Conservation (phyloP, 768 basidiomycete species). For the Boletales sp. region DNA sequence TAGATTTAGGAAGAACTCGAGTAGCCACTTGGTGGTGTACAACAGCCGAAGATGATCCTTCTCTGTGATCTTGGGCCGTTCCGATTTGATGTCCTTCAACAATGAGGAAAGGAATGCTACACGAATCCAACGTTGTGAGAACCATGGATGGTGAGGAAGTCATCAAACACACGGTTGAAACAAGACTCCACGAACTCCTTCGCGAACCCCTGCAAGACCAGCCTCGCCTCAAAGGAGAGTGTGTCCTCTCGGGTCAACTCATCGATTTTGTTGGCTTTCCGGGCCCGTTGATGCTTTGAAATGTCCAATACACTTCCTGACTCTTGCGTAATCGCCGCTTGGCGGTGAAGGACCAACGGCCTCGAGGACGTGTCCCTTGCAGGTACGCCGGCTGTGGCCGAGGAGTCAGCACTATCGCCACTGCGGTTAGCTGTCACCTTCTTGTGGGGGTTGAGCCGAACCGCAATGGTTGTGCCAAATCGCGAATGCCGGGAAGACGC, state of each 20-base stretch:
- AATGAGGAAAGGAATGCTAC: slow-evolving; percentile 85
- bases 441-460: slow-evolving; percentile 64
- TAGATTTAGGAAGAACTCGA: slow-evolving; percentile 77
- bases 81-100: slow-evolving; percentile 90
- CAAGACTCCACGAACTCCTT: slow-evolving; percentile 73
- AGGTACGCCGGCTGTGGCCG: slow-evolving; percentile 17
- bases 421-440: slow-evolving; percentile 20
- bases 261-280: slow-evolving; percentile 59
- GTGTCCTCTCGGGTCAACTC: slow-evolving; percentile 68
- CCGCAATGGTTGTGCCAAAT: slow-evolving; percentile 92
- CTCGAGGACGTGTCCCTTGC: slow-evolving; percentile 36
- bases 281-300: slow-evolving; percentile 55
- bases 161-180: slow-evolving; percentile 74
- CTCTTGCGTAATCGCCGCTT: slow-evolving; percentile 71
- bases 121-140: slow-evolving; percentile 14
- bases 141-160: slow-evolving; percentile 8
- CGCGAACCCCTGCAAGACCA: slow-evolving; percentile 65
- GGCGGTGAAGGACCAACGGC: slow-evolving; percentile 78
- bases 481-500: slow-evolving; percentile 84
- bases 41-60: slow-evolving; percentile 90
- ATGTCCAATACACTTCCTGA: slow-evolving; percentile 70
- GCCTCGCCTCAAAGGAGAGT: slow-evolving; percentile 60
- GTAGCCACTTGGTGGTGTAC: slow-evolving; percentile 85
- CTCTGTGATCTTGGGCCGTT: slow-evolving; percentile 89
- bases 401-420: slow-evolving; percentile 23